Conservation (phyloP, 108 stramenopile species). For the Skeletonema grethae region DNA sequence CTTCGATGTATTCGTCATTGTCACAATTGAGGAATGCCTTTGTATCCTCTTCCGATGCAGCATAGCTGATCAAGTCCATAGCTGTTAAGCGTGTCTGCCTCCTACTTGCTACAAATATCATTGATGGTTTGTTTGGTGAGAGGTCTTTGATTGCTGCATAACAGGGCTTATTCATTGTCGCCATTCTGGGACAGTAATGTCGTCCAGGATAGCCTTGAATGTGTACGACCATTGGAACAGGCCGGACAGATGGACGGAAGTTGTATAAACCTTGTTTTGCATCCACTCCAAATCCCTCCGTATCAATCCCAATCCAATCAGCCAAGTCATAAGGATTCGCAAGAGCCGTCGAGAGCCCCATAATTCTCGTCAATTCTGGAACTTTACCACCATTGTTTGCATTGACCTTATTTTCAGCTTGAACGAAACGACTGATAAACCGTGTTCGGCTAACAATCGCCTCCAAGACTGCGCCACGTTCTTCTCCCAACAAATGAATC, state of each 20-base stretch:
- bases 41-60: conserved; percentile 83
- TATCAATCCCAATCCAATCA: conserved; percentile 96
- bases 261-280: conserved; percentile 86
- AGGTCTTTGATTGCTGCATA: conserved; percentile 96
- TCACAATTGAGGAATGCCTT: conserved; percentile 76
- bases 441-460: conserved; percentile 95
- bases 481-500: conserved; percentile 98
- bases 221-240: conserved; percentile 93
- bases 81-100: conserved; percentile 98
- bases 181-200: conserved; percentile 95
- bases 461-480: conserved; percentile 97
- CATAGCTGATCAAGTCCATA: conserved; percentile 87
- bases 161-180: conserved; percentile 99
- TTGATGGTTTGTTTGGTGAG: conserved; percentile 88
- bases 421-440: conserved; percentile 79
- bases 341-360: conserved; percentile 96
- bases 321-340: conserved; percentile 96
- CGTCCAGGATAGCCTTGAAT: conserved; percentile 97
- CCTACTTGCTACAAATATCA: conserved; percentile 94
- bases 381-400: conserved; percentile 14
- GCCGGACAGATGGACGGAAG: conserved; percentile 94
- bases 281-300: conserved; percentile 36
- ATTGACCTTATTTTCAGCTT: conserved; percentile 34
- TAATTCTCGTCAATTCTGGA: conserved; percentile 70
- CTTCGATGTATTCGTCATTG: conserved; percentile 72